These are phyloP conservation scores for Xerocomellus chrysenteron DNA, from an alignment of 768 basidiomycete genomes.

Conservation along the genomic window DNA sequence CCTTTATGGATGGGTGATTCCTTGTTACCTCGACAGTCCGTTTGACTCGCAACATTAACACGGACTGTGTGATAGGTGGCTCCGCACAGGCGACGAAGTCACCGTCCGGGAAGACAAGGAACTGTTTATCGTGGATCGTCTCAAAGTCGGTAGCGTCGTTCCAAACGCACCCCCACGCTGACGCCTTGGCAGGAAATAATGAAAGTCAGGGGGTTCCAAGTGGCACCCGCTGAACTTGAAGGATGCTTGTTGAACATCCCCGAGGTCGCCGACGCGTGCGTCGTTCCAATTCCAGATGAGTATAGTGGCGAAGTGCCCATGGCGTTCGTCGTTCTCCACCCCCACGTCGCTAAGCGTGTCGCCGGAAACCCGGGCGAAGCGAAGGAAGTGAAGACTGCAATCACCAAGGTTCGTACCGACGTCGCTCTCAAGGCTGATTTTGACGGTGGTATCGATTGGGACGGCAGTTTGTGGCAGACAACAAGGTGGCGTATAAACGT, in stretches of 20 bases:
- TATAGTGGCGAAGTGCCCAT: constrained; percentile 72
- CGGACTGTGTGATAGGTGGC: constrained; percentile 46
- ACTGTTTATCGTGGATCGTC: constrained; percentile 59
- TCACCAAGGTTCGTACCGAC: constrained; percentile 42
- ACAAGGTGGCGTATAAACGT: constrained; percentile 58
- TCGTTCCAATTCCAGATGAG: constrained; percentile 66
- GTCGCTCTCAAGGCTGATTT: not conserved
- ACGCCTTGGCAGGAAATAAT: constrained; percentile 51
- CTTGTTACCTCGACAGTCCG: not conserved
- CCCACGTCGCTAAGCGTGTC: constrained; percentile 39
- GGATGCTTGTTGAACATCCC: constrained; percentile 60
- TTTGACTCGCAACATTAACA: not conserved
- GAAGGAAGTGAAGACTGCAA: constrained; percentile 42
- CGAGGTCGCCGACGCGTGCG: constrained; percentile 61
- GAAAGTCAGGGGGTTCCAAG: constrained; percentile 72
- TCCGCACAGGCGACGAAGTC: constrained; percentile 68
- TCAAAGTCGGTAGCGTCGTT: constrained; percentile 44
- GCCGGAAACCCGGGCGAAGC: constrained; percentile 28
- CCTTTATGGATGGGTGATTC: constrained; percentile 62
- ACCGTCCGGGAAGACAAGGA: constrained; percentile 53
- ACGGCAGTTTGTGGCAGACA: constrained; percentile 50
- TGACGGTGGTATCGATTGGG: not conserved
- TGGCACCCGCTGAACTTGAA: constrained; percentile 72
- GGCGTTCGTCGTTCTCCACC: constrained; percentile 60
- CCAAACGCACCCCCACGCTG: not conserved